These are phyloP conservation scores for Mycena vulgaris DNA, from an alignment of 768 basidiomycete genomes.

Conservation along the genomic window DNA sequence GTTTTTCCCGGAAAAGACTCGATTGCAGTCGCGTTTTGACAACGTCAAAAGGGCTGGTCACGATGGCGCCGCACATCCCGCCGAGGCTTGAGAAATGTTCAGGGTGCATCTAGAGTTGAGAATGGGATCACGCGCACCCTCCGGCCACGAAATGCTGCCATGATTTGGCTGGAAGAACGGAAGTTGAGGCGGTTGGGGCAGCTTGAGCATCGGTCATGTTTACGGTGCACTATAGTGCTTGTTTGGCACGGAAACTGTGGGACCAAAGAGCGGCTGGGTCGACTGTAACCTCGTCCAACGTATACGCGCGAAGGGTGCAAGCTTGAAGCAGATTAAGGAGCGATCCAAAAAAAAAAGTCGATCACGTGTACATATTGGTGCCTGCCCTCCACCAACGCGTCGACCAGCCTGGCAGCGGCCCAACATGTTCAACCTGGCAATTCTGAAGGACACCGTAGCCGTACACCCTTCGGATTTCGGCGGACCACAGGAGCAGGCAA, in stretches of 20 bases:
- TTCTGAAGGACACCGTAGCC: conserved; percentile 85
- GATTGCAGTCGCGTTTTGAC: conserved; percentile 98
- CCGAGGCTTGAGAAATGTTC: conserved; percentile 75
- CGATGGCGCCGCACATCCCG: conserved; percentile 97
- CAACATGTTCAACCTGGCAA: conserved; percentile 66
- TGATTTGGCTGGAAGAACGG: conserved; percentile 78
- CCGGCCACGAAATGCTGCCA: conserved; percentile 90
- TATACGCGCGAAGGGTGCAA: background rate
- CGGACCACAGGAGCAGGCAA: conserved; percentile 80
- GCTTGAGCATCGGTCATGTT: conserved; percentile 42
- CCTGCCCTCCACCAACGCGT: background rate
- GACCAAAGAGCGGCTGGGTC: too few species aligned
- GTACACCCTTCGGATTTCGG: conserved; percentile 92
- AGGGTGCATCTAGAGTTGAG: background rate
- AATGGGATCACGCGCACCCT: conserved; percentile 69
- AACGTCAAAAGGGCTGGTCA: conserved; percentile 98
- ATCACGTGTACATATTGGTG: background rate
- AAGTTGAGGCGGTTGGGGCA: conserved; percentile 50
- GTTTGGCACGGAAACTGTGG: too few species aligned
- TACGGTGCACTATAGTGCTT: background rate
- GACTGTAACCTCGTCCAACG: too few species aligned
- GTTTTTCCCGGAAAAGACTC: conserved; percentile 75
- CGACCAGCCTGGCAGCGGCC: background rate
- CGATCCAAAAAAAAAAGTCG: conserved; percentile 1
- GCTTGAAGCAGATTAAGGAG: background rate